phyloP scores from a whole-genome alignment of 148 eudicot genomes.

The Rhododendron ferrugineum region DNA sequence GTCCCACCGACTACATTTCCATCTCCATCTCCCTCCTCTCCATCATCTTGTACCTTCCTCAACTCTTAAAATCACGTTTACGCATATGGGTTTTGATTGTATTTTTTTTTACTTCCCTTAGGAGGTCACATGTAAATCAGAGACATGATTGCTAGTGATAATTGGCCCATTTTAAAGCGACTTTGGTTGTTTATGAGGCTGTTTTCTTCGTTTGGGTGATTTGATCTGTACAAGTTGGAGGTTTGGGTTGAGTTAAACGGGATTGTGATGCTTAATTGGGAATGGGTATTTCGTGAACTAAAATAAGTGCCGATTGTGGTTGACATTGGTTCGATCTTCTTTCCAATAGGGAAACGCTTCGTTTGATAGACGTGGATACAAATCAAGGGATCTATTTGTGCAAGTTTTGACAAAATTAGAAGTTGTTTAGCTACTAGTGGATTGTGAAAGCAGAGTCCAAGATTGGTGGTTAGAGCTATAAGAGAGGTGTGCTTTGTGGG shows the following conservation, averaged over 20 bases:
- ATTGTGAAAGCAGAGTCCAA: background rate
- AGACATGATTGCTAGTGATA: background rate
- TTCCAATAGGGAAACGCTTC: background rate
- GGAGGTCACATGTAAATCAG: background rate
- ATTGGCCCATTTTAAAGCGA: background rate
- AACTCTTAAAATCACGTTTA: background rate
- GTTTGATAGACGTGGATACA: background rate
- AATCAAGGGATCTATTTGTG: background rate
- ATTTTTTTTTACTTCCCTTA: background rate
- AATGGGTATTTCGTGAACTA: background rate
- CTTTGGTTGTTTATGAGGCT: background rate
- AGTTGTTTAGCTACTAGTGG: background rate
- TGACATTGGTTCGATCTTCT: background rate
- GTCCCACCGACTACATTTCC: conserved; percentile 75
- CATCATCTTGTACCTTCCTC: conserved; percentile 43
- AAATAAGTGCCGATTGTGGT: background rate
- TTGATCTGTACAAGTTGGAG: background rate
- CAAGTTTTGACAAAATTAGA: background rate
- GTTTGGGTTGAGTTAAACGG: background rate
- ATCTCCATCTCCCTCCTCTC: conserved; percentile 49
- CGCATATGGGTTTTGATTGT: background rate
- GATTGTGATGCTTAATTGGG: background rate
- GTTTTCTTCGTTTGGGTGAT: background rate
- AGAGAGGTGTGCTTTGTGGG: background rate
- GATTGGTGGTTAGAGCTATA: background rate